Percentiles rank a stretch among this genome's conserved stretches.
Conservation (phyloP, 208 protist species). For the Wallacemonas sp. region DNA sequence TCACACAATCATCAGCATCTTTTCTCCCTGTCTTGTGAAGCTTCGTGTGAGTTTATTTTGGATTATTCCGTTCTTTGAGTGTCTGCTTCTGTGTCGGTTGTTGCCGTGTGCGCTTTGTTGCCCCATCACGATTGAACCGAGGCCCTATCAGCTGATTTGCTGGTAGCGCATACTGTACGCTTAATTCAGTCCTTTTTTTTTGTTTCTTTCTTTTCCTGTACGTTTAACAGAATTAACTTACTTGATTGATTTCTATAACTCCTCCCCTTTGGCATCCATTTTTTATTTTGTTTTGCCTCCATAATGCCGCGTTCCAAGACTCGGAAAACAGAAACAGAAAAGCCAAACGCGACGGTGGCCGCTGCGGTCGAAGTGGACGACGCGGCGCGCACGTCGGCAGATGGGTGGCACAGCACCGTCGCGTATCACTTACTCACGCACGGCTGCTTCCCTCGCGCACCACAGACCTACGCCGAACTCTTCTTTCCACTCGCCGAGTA, state of each 20-base stretch:
- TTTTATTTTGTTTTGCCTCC: conserved; percentile 21
- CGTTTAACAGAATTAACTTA: too few relatives aligned
- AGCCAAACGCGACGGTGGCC: not conserved
- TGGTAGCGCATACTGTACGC: too few relatives aligned
- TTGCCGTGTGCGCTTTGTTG: too few relatives aligned
- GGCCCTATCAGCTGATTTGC: too few relatives aligned
- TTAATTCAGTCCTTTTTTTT: conserved; percentile 14
- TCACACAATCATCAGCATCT: too few relatives aligned
- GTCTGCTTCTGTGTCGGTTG: too few relatives aligned
- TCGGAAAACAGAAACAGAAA: conserved; percentile 12
- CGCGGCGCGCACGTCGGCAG: not conserved
- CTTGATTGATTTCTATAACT: too few relatives aligned
- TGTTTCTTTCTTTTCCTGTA: conserved; percentile 24
- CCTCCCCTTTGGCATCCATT: too few relatives aligned
- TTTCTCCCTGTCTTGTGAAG: too few relatives aligned
- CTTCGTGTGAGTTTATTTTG: too few relatives aligned
- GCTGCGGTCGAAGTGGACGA: not conserved
- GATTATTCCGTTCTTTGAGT: too few relatives aligned
- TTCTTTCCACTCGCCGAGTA: conserved; percentile 46
- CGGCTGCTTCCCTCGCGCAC: conserved; percentile 19
- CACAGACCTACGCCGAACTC: conserved; percentile 41
- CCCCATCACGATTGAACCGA: too few relatives aligned
- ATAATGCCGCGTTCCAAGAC: not conserved
- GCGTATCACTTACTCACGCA: conserved; percentile 23
- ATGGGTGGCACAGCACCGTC: not conserved